Evolutionary conservation across 345 rosid genomes (phyloP).

Genomic region (Fremontodendron californicum): DNA sequence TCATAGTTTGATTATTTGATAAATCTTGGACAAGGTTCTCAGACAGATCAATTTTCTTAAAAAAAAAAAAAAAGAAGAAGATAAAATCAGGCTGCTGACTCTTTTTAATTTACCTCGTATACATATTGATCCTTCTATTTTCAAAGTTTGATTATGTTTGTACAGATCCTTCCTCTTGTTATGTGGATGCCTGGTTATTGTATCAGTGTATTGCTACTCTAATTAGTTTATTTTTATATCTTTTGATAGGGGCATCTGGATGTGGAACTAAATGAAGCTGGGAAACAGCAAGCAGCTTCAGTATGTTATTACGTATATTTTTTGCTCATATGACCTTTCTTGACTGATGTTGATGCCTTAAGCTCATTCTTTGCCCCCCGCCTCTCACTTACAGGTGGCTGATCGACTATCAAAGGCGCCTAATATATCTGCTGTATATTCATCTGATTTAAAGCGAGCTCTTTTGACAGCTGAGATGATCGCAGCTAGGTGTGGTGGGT

Average conservation of each 20-base stretch:
- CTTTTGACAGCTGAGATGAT: constrained; percentile 69
- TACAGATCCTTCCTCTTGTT: neutral
- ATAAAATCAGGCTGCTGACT: neutral
- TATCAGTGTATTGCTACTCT: neutral
- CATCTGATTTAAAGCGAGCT: constrained; percentile 89
- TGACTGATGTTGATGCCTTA: neutral
- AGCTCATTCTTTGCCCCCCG: neutral
- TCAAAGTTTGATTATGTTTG: neutral
- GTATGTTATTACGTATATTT: constrained; percentile 32
- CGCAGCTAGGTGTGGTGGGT: constrained; percentile 55
- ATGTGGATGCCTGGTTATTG: neutral
- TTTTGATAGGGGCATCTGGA: constrained; percentile 66
- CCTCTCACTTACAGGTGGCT: constrained; percentile 48
- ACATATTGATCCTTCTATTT: neutral
- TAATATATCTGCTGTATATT: constrained; percentile 56
- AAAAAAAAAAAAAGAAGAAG: neutral
- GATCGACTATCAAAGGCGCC: constrained; percentile 56
- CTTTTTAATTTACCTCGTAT: neutral
- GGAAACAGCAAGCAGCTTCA: constrained; percentile 63
- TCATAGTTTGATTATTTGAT: neutral
- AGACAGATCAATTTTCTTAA: neutral
- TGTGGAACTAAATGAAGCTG: constrained; percentile 73
- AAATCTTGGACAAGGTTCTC: neutral
- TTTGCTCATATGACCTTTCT: neutral
- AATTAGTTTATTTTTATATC: neutral